phyloP scores from a whole-genome alignment of 2,329 filamentous ascomycete species.

The Sclerotinia minor region DNA sequence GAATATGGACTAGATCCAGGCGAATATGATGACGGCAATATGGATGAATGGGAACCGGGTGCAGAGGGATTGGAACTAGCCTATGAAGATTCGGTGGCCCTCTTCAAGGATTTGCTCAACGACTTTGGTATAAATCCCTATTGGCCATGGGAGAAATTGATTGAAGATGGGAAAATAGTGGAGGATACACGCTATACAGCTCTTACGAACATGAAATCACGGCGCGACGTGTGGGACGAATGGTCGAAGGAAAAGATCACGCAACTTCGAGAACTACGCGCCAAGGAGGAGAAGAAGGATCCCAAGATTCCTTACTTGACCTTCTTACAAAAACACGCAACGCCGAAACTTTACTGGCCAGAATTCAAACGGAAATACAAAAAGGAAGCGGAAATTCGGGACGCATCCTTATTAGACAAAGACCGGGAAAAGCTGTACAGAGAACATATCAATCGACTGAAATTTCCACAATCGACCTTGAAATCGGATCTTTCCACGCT shows the following conservation, averaged over 20 bases:
- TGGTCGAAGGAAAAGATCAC: conserved; percentile 81
- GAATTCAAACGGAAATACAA: conserved; percentile 93
- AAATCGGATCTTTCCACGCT: conserved; percentile 69
- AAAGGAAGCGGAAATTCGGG: conserved; percentile 78
- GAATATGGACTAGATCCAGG: conserved; percentile 78
- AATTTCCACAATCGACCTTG: conserved; percentile 63
- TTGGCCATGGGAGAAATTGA: conserved; percentile 84
- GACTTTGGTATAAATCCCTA: conserved; percentile 84
- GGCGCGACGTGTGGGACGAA: conserved; percentile 78
- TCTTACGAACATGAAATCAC: conserved; percentile 74
- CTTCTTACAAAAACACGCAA: conserved; percentile 79
- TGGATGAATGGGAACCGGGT: conserved; percentile 66
- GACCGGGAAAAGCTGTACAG: conserved; percentile 79
- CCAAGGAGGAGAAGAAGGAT: conserved; percentile 76
- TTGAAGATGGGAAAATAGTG: conserved; percentile 78
- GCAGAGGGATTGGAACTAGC: conserved; percentile 69
- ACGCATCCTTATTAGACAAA: conserved; percentile 68
- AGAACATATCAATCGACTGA: conserved; percentile 68
- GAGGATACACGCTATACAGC: conserved; percentile 87
- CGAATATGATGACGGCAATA: conserved; percentile 68
- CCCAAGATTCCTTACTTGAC: conserved; percentile 79
- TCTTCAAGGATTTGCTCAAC: conserved; percentile 85
- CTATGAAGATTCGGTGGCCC: conserved; percentile 70
- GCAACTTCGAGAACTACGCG: conserved; percentile 68
- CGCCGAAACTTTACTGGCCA: conserved; percentile 92